A percentile compares a stretch with the other conserved stretches of the same genome.
Conservation (phyloP, 164 flowering plant genomes). For the Taxillus chinensis region DNA sequence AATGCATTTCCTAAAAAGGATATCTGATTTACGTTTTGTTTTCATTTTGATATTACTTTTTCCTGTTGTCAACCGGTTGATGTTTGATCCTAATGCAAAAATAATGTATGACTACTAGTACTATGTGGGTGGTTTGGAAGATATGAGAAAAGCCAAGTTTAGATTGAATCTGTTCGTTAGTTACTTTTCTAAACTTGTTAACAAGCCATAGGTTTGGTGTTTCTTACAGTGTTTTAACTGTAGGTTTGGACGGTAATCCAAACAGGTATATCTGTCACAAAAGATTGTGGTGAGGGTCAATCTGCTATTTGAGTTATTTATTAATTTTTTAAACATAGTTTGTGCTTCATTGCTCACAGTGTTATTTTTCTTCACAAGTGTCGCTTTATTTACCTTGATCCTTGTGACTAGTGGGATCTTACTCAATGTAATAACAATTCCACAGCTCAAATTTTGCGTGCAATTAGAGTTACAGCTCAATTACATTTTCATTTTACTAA, state of each 20-base stretch:
- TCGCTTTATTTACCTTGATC: neutral
- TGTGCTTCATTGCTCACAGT: too few species aligned
- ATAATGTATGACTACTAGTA: conserved; percentile 80
- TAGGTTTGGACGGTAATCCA: conserved; percentile 81
- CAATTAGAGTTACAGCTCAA: conserved; percentile 79
- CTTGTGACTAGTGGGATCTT: too few species aligned
- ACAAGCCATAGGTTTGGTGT: conserved; percentile 1
- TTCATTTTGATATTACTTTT: neutral
- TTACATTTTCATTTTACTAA: conserved; percentile 61
- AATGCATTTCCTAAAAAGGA: neutral
- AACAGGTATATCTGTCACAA: conserved; percentile 58
- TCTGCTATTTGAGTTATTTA: too few species aligned
- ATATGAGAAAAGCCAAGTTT: conserved; percentile 83
- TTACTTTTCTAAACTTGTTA: neutral
- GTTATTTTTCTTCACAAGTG: neutral
- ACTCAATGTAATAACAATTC: neutral
- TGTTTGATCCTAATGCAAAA: conserved; percentile 83
- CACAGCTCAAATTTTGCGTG: conserved; percentile 92
- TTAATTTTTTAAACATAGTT: too few species aligned
- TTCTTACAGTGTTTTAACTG: conserved; percentile 5
- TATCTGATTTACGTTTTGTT: neutral
- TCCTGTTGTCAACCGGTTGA: conserved; percentile 43
- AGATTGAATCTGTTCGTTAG: conserved; percentile 35
- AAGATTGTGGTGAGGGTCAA: conserved; percentile 75
- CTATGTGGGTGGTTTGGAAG: conserved; percentile 65